Percentiles rank a stretch among this genome's conserved stretches.
Conservation (phyloP, 306 rosid species). For the Betula pendula region DNA sequence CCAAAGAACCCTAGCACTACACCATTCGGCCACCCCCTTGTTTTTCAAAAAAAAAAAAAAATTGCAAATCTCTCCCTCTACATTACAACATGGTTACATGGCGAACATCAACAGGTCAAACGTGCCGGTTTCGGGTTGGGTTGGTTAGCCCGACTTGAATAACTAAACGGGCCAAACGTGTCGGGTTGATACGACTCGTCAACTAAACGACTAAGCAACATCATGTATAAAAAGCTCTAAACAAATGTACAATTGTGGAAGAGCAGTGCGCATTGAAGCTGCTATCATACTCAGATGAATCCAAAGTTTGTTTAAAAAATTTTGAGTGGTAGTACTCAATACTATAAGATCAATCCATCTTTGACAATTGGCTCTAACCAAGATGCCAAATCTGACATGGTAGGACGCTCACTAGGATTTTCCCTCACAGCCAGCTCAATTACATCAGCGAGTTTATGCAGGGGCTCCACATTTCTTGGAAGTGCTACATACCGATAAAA, state of each 20-base stretch:
- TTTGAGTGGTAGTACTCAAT: too few species aligned
- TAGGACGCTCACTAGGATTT: conserved; percentile 63
- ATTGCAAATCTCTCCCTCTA: too few species aligned
- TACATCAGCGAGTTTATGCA: conserved; percentile 78
- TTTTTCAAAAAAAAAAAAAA: too few species aligned
- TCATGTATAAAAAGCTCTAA: conserved; percentile 47
- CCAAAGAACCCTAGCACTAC: too few species aligned
- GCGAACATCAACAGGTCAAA: too few species aligned
- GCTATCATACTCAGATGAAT: not conserved
- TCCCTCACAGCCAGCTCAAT: conserved; percentile 67
- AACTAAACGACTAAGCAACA: conserved; percentile 25
- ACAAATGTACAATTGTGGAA: conserved; percentile 55
- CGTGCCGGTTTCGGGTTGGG: too few species aligned
- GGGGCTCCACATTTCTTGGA: conserved; percentile 81
- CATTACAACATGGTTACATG: too few species aligned
- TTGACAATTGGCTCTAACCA: conserved; percentile 82
- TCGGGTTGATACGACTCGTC: too few species aligned
- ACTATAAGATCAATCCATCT: conserved; percentile 69
- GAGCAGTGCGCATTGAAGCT: conserved; percentile 30
- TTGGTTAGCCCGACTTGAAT: too few species aligned
- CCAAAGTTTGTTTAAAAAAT: conserved; percentile 9
- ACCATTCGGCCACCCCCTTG: too few species aligned
- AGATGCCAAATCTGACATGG: conserved; percentile 64
- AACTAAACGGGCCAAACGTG: too few species aligned
- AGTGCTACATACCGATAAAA: conserved; percentile 59